Conservation (phyloP, 1,284 basidiomycete genomes). For the Moesziomyces sp. region DNA sequence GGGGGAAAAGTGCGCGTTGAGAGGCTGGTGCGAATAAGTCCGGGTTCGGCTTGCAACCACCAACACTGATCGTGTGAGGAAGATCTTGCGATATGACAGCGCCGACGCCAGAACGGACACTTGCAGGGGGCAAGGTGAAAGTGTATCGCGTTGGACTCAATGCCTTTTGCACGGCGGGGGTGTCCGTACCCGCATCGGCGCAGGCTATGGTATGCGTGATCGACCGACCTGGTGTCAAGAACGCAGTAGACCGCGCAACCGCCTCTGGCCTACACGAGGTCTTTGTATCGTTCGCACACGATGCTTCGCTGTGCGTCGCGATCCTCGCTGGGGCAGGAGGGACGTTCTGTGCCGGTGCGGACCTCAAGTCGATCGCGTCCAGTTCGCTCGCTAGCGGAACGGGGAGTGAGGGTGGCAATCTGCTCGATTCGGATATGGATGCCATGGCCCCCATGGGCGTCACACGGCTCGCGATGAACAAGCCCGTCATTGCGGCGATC, state of each 20-base stretch:
- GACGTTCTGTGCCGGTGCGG: constrained; percentile 43
- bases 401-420: constrained; percentile 7
- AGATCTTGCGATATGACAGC: no score
- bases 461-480: constrained; percentile 39
- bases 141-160: constrained; percentile 19
- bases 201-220: constrained; percentile 41
- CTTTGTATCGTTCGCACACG: constrained; percentile 25
- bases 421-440: constrained; percentile 41
- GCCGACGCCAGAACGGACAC: constrained; percentile 4
- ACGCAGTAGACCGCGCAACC: constrained; percentile 34
- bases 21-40: no score
- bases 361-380: constrained; percentile 26
- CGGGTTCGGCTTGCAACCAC: constrained; percentile 1
- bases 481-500: constrained; percentile 42
- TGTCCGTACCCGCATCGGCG: not conserved
- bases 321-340: constrained; percentile 28
- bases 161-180: not conserved
- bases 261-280: constrained; percentile 26
- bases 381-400: constrained; percentile 1
- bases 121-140: constrained; percentile 33
- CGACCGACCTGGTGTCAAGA: constrained; percentile 24
- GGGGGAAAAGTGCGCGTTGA: no score
- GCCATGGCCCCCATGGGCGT: constrained; percentile 42
- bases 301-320: constrained; percentile 15
- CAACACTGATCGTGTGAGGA: not conserved